Conservation (phyloP, 768 basidiomycete genomes). For the Boletus sp. region DNA sequence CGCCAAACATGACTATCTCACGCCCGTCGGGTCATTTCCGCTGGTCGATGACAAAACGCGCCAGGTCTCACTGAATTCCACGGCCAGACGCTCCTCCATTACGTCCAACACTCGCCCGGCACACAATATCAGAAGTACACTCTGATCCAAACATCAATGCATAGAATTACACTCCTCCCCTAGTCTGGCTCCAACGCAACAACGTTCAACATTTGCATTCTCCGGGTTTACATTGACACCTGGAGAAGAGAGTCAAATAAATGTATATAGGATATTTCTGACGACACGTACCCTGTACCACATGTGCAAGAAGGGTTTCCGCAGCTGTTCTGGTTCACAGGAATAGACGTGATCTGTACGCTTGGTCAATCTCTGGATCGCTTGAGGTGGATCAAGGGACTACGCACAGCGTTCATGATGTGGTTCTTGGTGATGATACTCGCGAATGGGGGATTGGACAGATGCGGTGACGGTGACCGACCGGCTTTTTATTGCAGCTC, state of each 20-base stretch:
- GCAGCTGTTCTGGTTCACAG: slow-evolving; percentile 9
- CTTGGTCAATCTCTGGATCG: neutral
- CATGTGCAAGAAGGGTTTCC: slow-evolving; percentile 1
- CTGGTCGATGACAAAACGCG: too few species aligned
- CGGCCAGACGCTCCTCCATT: too few species aligned
- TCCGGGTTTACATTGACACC: slow-evolving; percentile 3
- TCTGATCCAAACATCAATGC: too few species aligned
- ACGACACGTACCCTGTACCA: neutral
- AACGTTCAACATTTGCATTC: slow-evolving; percentile 2
- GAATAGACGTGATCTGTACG: neutral
- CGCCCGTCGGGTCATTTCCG: too few species aligned
- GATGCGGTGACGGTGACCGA: neutral
- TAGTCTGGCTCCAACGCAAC: neutral
- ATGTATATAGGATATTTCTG: neutral
- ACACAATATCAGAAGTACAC: too few species aligned
- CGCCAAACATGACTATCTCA: too few species aligned
- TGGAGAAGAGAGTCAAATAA: neutral
- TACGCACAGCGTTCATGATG: slow-evolving; percentile 11
- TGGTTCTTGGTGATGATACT: neutral
- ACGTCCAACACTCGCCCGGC: too few species aligned
- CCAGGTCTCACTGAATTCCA: too few species aligned
- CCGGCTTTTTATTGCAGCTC: neutral
- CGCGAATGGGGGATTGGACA: neutral
- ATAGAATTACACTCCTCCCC: too few species aligned
- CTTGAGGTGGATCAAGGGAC: neutral